These are phyloP conservation scores for Trichoderma breve DNA, from an alignment of 2,329 filamentous ascomycete species.

Conservation along the genomic window DNA sequence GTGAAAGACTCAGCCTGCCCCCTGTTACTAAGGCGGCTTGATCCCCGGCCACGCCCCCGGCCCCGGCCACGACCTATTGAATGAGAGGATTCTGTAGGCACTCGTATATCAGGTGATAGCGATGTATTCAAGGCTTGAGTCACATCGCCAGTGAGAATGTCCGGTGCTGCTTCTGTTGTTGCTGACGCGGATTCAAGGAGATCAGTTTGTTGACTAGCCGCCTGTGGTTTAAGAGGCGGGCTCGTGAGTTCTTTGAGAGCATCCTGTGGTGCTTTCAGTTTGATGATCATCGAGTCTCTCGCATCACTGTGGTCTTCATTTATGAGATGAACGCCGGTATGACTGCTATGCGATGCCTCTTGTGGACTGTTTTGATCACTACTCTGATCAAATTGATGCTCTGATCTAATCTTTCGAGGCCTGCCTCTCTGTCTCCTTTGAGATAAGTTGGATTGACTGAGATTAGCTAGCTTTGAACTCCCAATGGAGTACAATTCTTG, in stretches of 20 bases:
- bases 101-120: neutral
- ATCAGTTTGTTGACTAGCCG: neutral
- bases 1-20: constrained; percentile 19
- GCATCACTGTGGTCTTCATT: neutral
- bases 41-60: constrained; percentile 20
- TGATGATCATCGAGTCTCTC: constrained; percentile 1
- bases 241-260: neutral
- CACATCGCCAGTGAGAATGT: neutral
- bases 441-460: constrained; percentile 28
- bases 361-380: neutral
- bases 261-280: neutral
- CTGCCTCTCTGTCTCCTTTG: constrained; percentile 31
- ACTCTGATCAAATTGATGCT: neutral
- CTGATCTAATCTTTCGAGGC: constrained; percentile 27
- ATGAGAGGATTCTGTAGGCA: neutral
- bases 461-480: constrained; percentile 27
- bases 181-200: neutral
- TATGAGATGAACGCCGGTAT: neutral
- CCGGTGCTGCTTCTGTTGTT: neutral
- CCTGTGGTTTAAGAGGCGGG: neutral
- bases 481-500: neutral
- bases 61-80: constrained; percentile 16
- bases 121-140: neutral
- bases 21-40: neutral
- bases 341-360: neutral